Base-by-base conservation (phyloP, 331 rosid species). In the Quercus lobata region DNA sequence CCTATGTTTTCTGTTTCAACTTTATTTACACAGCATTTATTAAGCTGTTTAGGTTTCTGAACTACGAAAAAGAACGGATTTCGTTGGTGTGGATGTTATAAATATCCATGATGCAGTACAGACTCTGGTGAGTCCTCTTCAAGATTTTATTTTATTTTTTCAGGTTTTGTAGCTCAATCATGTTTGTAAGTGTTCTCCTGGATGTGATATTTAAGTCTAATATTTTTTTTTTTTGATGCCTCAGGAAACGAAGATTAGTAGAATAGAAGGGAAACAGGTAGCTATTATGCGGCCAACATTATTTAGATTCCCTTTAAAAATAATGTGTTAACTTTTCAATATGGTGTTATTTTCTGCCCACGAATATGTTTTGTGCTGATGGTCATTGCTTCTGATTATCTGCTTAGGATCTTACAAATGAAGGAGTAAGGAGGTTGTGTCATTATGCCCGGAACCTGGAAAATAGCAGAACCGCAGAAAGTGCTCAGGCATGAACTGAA, bases 181-280 rank as follows among this genome's bases (percentile, higher is more conserved):
- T 34, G 72, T 68, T 24, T 68, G n/a, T 78, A 4, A 61, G 60
- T 62, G 56, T 76, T 63, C 78, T 69, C 53, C 56, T 73, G 62
- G 60, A 71, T 57, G 19, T 72, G 72, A 29, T 76, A 80, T 71
- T 19, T 34, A 74, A 55, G 66, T 63, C 60, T 80, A 77, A 86
- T 81, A 68, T n/a, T 2, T 5, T 78, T 68, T 68, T 61, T 49
- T 77, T 79, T 41, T 65, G 27, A 12, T 60, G 69, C 65, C 79
- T 27, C 92, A 96, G 99, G 93, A 88, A 83, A 82, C 86, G 56
- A 96, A 83, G 88, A 83, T 96, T 54, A 78, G 76, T 79, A 87
- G 82, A 74, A 88, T 96, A 65, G 99, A 90, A 86, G 90, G 82
- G 82, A 93, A 90, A 70, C 98, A 93, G 97, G 98, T 96, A 89